Evolutionary conservation across 208 protist genomes (phyloP).

Genomic region (Leishmania tarentolae): DNA sequence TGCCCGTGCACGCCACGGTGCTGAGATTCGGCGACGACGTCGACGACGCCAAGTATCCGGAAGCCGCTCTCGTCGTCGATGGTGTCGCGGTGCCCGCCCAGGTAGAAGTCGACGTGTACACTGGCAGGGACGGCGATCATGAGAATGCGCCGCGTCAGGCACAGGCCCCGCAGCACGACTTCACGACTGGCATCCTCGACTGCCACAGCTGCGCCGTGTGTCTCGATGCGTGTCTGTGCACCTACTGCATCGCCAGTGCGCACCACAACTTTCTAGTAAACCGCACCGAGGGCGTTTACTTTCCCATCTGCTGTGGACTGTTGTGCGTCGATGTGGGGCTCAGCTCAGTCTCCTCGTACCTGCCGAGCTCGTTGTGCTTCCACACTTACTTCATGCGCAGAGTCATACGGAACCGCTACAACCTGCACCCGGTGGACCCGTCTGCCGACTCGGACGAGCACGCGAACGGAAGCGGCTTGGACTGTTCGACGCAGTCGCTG

Average conservation of each 20-base stretch:
- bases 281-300: constrained; percentile 20
- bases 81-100: not conserved
- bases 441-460: not conserved
- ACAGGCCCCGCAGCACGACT: constrained; percentile 3
- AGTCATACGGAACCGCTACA: constrained; percentile 23
- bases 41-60: constrained; percentile 1
- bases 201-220: constrained; percentile 14
- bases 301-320: constrained; percentile 20
- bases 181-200: constrained; percentile 26
- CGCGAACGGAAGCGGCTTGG: not conserved
- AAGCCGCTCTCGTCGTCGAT: not conserved
- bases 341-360: not conserved
- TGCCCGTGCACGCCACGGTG: not conserved
- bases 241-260: constrained; percentile 28
- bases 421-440: constrained; percentile 9
- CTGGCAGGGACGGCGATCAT: not conserved
- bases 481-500: constrained; percentile 3
- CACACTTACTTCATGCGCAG: constrained; percentile 29
- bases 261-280: constrained; percentile 26
- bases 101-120: not conserved
- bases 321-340: constrained; percentile 28
- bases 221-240: constrained; percentile 26
- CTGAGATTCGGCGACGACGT: constrained; percentile 5
- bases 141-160: not conserved
- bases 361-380: constrained; percentile 2